A percentile compares a stretch with the other conserved stretches of the same genome.
Evolutionary conservation across 495 filamentous ascomycete species (phyloP).

Genomic region (Penicillium steckii): DNA sequence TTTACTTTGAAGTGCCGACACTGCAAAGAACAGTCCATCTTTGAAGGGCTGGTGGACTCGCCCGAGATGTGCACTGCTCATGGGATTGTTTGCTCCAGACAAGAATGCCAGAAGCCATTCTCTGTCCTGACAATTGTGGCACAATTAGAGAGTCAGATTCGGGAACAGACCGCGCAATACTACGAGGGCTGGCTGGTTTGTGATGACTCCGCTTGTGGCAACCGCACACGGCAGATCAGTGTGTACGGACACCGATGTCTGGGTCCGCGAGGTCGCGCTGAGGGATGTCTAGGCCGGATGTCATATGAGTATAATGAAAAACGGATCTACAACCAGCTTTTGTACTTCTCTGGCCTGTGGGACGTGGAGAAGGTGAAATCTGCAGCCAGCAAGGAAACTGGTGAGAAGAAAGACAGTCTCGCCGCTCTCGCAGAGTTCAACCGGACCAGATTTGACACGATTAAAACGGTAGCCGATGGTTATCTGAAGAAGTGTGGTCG

Average conservation of each 20-base stretch:
- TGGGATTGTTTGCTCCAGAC: slow-evolving; percentile 71
- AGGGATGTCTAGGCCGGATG: slow-evolving; percentile 87
- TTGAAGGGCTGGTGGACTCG: slow-evolving; percentile 67
- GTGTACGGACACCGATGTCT: slow-evolving; percentile 90
- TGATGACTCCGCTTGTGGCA: slow-evolving; percentile 82
- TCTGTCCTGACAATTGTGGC: slow-evolving; percentile 72
- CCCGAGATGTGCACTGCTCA: slow-evolving; percentile 59
- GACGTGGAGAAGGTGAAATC: slow-evolving; percentile 81
- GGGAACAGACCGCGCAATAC: slow-evolving; percentile 73
- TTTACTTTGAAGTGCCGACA: slow-evolving; percentile 75
- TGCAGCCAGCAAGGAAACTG: slow-evolving; percentile 43
- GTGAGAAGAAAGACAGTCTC: slow-evolving; percentile 58
- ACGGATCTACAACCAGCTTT: slow-evolving; percentile 87
- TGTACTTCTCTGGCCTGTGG: slow-evolving; percentile 83
- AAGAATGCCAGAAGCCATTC: slow-evolving; percentile 60
- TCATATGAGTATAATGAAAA: slow-evolving; percentile 84
- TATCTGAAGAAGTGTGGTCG: slow-evolving; percentile 93
- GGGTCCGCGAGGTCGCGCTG: slow-evolving; percentile 76
- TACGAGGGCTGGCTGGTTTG: slow-evolving; percentile 92
- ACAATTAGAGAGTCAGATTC: slow-evolving; percentile 82
- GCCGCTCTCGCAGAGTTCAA: slow-evolving; percentile 77
- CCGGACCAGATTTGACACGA: slow-evolving; percentile 67
- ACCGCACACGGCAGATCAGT: slow-evolving; percentile 84
- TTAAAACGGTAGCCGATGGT: slow-evolving; percentile 74
- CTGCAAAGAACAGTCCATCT: slow-evolving; percentile 70